phyloP scores from a whole-genome alignment of 1,284 basidiomycete genomes.

The Marasmius oreades region DNA sequence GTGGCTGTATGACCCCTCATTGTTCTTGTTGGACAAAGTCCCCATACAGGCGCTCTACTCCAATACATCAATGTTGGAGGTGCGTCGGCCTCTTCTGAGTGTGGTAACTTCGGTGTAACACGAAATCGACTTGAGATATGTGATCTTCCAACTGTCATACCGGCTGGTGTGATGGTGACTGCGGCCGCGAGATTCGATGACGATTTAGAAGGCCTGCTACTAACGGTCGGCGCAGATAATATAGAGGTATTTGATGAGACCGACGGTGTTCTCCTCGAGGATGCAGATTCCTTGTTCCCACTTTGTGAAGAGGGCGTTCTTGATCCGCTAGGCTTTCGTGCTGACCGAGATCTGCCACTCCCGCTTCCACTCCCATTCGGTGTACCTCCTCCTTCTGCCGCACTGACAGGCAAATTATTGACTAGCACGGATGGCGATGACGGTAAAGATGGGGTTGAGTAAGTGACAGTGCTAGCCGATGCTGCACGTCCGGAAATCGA shows the following conservation, averaged over 20 bases:
- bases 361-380: background rate
- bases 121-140: constrained; percentile 23
- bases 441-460: background rate
- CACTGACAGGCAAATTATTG: background rate
- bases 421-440: constrained; percentile 1
- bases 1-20: constrained; percentile 86
- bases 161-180: constrained; percentile 20
- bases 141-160: background rate
- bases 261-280: constrained; percentile 8
- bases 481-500: background rate
- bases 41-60: constrained; percentile 81
- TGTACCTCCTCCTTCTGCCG: background rate
- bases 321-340: constrained; percentile 9
- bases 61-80: constrained; percentile 78
- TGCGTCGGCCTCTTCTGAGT: constrained; percentile 50
- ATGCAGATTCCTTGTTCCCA: constrained; percentile 3
- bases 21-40: constrained; percentile 65
- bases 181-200: constrained; percentile 6
- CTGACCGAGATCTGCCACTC: constrained; percentile 6
- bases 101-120: constrained; percentile 49
- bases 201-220: constrained; percentile 1
- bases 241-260: constrained; percentile 9
- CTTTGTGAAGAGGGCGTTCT: background rate
- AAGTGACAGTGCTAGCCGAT: background rate
- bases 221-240: constrained; percentile 1